phyloP scores from a whole-genome alignment of 2,329 filamentous ascomycete genomes.

The Monilinia fructigena region DNA sequence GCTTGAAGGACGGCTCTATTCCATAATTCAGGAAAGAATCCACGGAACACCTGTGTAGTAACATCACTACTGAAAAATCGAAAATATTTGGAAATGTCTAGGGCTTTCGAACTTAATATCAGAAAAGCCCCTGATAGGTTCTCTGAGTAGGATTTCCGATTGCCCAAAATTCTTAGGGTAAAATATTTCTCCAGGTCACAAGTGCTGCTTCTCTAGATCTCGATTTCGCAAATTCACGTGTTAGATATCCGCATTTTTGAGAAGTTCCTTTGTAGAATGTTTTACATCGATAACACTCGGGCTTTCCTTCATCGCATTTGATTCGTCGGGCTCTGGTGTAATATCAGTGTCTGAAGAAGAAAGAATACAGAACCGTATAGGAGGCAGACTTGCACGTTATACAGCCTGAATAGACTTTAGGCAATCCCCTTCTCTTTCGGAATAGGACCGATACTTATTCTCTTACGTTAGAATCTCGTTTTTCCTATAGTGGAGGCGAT shows the following conservation, averaged over 20 bases:
- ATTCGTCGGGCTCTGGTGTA: slow-evolving; percentile 13
- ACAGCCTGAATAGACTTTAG: slow-evolving; percentile 19
- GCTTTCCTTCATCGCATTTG: slow-evolving; percentile 20
- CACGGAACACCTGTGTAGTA: slow-evolving; percentile 4
- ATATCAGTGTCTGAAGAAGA: neutral
- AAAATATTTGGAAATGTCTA: slow-evolving; percentile 12
- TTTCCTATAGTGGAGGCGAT: neutral
- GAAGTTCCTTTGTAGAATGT: slow-evolving; percentile 17
- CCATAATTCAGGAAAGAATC: slow-evolving; percentile 17
- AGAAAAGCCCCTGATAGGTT: neutral
- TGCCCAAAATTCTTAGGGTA: neutral
- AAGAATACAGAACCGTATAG: neutral
- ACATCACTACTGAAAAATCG: slow-evolving; percentile 21
- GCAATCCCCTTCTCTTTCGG: slow-evolving; percentile 14
- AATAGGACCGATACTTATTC: neutral
- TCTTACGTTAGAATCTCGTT: neutral
- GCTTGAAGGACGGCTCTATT: slow-evolving; percentile 12
- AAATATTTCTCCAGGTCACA: slow-evolving; percentile 2
- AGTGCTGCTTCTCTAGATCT: neutral
- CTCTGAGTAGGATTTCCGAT: no score
- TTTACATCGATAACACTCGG: slow-evolving; percentile 17
- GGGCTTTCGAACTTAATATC: slow-evolving; percentile 13
- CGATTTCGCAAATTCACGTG: slow-evolving; percentile 1
- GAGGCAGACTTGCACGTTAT: slow-evolving; percentile 21
- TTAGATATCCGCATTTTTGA: slow-evolving; percentile 18